Base-by-base conservation (phyloP, 2,329 filamentous ascomycete species). In the Aschersonia sp. region DNA sequence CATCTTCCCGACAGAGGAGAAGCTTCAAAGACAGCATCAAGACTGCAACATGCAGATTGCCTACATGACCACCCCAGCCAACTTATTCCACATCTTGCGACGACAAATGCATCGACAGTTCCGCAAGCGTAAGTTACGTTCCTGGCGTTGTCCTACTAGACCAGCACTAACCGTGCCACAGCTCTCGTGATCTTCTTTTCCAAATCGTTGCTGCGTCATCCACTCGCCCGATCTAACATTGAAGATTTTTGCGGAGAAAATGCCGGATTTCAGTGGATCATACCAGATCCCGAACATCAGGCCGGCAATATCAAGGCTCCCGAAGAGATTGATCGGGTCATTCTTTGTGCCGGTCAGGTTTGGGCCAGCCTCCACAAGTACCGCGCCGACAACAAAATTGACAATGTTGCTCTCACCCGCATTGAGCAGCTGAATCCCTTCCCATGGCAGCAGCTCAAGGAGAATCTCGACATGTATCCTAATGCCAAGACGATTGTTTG, bases 21-120 rank as follows among this genome's bases (percentile, higher is more conserved):
- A 92, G 75, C 79, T 97, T 51, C 83, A 94, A 48, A 87, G 92
- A 57, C 92, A 97, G 69, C 92, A 98, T 73, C 92, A 98, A 72
- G 92, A 98, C 71, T 95, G 88, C 76, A 98, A 98, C 73, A 94
- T 98, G 81, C 92, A 98, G 72, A 85, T 98, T 64, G 88, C 83
- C 48, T 95, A 92, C 75, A 89, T 94, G 80, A 98, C 92, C n/a
- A 86, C 84, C 44, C 92, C 92, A 31, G 78, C 90, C 55, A 98
- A 98, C 69, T 68, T 94, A 64, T 98, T 98, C 83, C 92, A 98
- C 69, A 82, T 92, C 56, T 78, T 98, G 54, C 85, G 92, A 64
- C 81, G 92, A 68, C 92, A 98, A 72, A 95, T 98, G 82, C 89
- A 97, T 76, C 81, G 92, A 61, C 90, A 98, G 65, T 98, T 98